A percentile compares a stretch with the other conserved stretches of the same genome.
These are phyloP conservation scores for Dendrocalamus latiflorus DNA, from an alignment of 202 grass and related monocot genomes.

Conservation along the genomic window DNA sequence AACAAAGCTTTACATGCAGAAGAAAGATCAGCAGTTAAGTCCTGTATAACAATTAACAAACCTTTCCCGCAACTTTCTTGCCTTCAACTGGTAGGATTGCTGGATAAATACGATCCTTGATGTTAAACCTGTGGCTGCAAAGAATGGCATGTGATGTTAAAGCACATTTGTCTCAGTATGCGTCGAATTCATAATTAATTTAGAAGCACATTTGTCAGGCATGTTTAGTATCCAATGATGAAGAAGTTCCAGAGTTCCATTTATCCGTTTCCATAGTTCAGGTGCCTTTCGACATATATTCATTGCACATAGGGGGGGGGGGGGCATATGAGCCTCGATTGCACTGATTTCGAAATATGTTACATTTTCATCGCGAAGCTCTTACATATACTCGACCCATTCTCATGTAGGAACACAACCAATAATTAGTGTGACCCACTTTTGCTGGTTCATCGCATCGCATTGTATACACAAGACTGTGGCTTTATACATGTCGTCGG, in stretches of 20 bases:
- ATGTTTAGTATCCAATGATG: too few relatives aligned
- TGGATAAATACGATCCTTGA: constrained; percentile 64
- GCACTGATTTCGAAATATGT: neutral
- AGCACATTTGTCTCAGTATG: too few relatives aligned
- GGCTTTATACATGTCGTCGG: neutral
- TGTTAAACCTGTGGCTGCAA: constrained; percentile 60
- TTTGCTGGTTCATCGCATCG: neutral
- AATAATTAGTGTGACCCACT: neutral
- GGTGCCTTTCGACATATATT: too few relatives aligned
- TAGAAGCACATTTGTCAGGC: too few relatives aligned
- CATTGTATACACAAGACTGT: too few relatives aligned
- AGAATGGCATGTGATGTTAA: neutral
- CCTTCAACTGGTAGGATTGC: constrained; percentile 58
- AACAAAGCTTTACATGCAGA: too few relatives aligned
- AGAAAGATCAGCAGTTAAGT: neutral
- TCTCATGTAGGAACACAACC: neutral
- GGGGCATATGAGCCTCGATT: neutral
- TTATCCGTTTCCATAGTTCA: too few relatives aligned
- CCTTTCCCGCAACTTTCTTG: constrained; percentile 58
- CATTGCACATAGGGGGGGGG: neutral
- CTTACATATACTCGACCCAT: neutral
- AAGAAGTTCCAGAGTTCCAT: too few relatives aligned
- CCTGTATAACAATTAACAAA: constrained; percentile 5
- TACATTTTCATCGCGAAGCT: neutral
- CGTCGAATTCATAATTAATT: too few relatives aligned